Evolutionary conservation across 305 asterid genomes (phyloP).

Genomic region (Petunia hybrid): DNA sequence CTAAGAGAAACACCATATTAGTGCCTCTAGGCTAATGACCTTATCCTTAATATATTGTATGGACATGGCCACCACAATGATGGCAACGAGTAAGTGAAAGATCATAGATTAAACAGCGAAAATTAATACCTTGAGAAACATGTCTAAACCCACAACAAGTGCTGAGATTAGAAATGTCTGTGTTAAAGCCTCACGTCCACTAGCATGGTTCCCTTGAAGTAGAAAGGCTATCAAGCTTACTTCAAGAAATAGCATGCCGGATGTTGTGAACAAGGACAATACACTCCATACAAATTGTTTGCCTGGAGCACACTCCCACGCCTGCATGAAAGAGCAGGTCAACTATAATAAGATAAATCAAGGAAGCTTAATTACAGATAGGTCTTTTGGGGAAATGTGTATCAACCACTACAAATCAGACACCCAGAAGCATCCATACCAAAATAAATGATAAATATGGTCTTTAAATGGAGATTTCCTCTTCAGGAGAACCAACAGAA

Average conservation of each 20-base stretch:
- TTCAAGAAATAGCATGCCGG: conserved; percentile 57
- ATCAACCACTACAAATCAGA: background rate
- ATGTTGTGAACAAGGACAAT: conserved; percentile 48
- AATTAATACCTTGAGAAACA: conserved; percentile 46
- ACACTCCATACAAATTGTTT: conserved; percentile 49
- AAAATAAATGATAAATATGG: conserved; percentile 4
- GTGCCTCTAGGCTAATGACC: background rate
- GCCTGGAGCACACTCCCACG: conserved; percentile 51
- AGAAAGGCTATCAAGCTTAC: conserved; percentile 56
- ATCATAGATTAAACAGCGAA: background rate
- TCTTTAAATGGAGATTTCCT: conserved; percentile 17
- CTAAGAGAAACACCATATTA: background rate
- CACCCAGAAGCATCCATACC: background rate
- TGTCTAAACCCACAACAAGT: conserved; percentile 49
- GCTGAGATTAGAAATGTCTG: conserved; percentile 52
- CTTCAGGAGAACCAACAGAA: conserved; percentile 20
- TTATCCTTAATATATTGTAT: background rate
- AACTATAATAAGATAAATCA: conserved; percentile 1
- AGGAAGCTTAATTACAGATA: background rate
- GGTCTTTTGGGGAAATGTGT: background rate
- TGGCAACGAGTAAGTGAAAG: background rate
- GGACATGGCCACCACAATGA: conserved; percentile 12
- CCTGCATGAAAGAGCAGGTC: conserved; percentile 29
- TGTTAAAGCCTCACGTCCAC: conserved; percentile 53
- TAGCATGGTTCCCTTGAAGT: conserved; percentile 54